Base-by-base conservation (phyloP, 1,139 yeast genomes). In the Yamadazyma atlantica region DNA sequence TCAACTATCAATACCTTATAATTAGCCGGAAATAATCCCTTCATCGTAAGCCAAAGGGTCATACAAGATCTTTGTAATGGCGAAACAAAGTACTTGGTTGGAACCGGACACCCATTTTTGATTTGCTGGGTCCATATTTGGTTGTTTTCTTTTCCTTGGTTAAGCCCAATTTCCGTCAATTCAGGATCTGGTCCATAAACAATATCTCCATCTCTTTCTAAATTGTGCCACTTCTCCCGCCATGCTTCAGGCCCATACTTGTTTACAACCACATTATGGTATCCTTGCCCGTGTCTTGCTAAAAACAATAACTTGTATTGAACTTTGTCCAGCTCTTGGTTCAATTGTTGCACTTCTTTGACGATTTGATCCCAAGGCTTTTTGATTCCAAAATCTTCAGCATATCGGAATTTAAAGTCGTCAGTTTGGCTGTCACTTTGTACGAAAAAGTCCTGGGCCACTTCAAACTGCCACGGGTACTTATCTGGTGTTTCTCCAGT, bases 271-370 rank as follows among this genome's bases (percentile, higher is more conserved):
- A 73, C 62, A 48, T 85, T 85, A 53, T 85, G 92, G 59, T 70
- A 78, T 0, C 94, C 94, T 57, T 85, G 87, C 8, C 94, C 94
- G 51, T 85, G 94, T 40, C 95, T 67, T 1, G 87, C 89, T 37
- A 82, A 64, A 41, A 80, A 75, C 6, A 84, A 47, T 32, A 84
- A 55, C 54, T 83, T 84, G 55, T 81, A 80, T 13, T 53, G 51
- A 24, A 60, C 71, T 37, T 69, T 62, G 1, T 36, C 45, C 1
- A 52, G 55, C 2, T 45, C 19, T 1, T 41, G 43, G 44, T 78
- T 78, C 45, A 78, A 58, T 9, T 53, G 43, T 1, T 57, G 45
- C 11, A 82, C 41, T 18, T 66, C 58, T 0, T 37, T 37, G 2
- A 61, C 39, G 10, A 80, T 53, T 11, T 67, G 61, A 2, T 68